phyloP scores from a whole-genome alignment of 2,329 filamentous ascomycete species.

The Botrytis pseudocinerea region DNA sequence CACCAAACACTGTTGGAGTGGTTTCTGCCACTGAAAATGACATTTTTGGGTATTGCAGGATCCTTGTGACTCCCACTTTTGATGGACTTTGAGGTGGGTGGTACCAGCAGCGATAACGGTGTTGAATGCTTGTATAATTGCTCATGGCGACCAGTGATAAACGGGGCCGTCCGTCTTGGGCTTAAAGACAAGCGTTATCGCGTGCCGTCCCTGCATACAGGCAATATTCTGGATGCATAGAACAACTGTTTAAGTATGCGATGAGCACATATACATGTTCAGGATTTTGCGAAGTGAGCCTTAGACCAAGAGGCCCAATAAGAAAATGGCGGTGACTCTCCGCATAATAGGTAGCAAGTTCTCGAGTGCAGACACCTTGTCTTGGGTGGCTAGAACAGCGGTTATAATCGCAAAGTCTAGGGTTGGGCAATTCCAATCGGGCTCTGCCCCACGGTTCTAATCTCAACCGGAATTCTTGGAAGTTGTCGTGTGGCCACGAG shows the following conservation, averaged over 20 bases:
- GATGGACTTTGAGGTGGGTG: neutral
- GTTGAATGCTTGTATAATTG: constrained; percentile 1
- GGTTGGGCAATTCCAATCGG: neutral
- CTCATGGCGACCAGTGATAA: neutral
- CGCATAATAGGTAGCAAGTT: neutral
- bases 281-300: neutral
- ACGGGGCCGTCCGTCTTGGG: neutral
- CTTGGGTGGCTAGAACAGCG: neutral
- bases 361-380: neutral
- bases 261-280: neutral
- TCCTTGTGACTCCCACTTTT: constrained; percentile 7
- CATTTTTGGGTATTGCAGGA: neutral
- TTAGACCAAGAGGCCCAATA: no score
- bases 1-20: neutral
- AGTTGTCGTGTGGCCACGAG: neutral
- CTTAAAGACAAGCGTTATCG: neutral
- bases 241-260: neutral
- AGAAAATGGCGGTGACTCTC: neutral
- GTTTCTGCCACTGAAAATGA: neutral
- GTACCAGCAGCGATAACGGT: neutral
- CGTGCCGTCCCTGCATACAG: neutral
- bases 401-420: neutral
- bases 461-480: neutral
- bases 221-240: constrained; percentile 4
- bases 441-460: neutral